Evolutionary conservation across 805 yeast genomes (phyloP).

Genomic region (Ascoidea rubescens): DNA sequence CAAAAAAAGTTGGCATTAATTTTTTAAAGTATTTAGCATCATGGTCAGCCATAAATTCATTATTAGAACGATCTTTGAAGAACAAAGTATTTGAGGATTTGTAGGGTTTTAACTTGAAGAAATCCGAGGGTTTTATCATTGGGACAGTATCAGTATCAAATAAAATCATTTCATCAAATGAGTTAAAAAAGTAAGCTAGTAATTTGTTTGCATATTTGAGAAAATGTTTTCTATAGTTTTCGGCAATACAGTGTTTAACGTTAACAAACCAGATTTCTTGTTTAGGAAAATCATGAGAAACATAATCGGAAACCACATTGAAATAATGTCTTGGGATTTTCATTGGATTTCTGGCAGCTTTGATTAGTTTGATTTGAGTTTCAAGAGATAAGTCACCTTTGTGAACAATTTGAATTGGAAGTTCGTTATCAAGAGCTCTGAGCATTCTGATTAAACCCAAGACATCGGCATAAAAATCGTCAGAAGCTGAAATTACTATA

Average conservation of each 20-base stretch:
- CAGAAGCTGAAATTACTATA: constrained; percentile 17
- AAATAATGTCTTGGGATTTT: constrained; percentile 2
- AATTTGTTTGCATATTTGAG: constrained; percentile 30
- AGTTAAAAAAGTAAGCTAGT: constrained; percentile 27
- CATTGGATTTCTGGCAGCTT: constrained; percentile 18
- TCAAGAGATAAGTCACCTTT: constrained; percentile 14
- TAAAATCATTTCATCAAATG: constrained; percentile 35
- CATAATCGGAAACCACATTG: background rate
- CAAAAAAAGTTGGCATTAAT: constrained; percentile 21
- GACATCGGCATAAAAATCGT: constrained; percentile 12
- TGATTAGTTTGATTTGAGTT: constrained; percentile 20
- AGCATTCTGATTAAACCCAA: constrained; percentile 14
- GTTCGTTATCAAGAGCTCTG: constrained; percentile 15
- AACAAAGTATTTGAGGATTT: constrained; percentile 22
- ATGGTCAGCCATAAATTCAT: constrained; percentile 5
- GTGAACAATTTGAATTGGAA: constrained; percentile 20
- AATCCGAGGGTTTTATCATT: constrained; percentile 21
- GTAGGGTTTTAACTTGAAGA: constrained; percentile 22
- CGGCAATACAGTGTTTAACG: constrained; percentile 14
- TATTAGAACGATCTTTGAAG: constrained; percentile 29
- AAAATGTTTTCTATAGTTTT: constrained; percentile 15
- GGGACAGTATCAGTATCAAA: constrained; percentile 43
- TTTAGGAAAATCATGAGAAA: constrained; percentile 15
- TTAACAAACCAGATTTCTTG: constrained; percentile 29
- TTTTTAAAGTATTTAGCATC: constrained; percentile 22